These are phyloP conservation scores for Pichia pseudocactophila DNA, from an alignment of 805 yeast species.

Conservation along the genomic window DNA sequence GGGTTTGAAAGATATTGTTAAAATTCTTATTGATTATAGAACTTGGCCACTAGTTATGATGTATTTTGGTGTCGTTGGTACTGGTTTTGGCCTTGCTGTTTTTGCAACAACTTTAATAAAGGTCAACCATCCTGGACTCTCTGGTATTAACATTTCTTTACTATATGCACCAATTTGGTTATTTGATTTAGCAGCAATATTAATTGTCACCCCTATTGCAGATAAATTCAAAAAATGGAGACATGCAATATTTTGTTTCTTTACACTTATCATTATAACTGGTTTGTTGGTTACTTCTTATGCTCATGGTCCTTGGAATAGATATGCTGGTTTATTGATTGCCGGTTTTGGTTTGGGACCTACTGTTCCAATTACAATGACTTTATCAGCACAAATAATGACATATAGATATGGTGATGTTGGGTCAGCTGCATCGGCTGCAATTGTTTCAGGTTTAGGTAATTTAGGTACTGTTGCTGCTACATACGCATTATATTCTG, in stretches of 20 bases:
- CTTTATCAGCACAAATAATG: slow-evolving; percentile 73
- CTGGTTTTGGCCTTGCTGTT: slow-evolving; percentile 81
- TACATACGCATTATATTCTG: slow-evolving; percentile 76
- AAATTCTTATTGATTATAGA: slow-evolving; percentile 51
- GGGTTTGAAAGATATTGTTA: slow-evolving; percentile 49
- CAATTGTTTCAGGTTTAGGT: slow-evolving; percentile 79
- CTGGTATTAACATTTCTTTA: slow-evolving; percentile 62
- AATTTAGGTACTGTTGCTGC: slow-evolving; percentile 80
- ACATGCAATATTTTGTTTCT: slow-evolving; percentile 50
- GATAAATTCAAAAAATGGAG: slow-evolving; percentile 56
- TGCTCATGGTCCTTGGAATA: slow-evolving; percentile 65
- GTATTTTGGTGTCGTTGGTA: slow-evolving; percentile 91
- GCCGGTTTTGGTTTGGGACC: slow-evolving; percentile 88
- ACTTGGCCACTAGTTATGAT: slow-evolving; percentile 76
- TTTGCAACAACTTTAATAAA: slow-evolving; percentile 73
- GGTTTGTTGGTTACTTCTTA: slow-evolving; percentile 73
- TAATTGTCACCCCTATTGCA: slow-evolving; percentile 70
- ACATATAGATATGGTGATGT: slow-evolving; percentile 67
- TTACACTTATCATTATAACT: slow-evolving; percentile 58
- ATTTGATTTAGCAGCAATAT: slow-evolving; percentile 69
- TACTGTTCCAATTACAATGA: slow-evolving; percentile 82
- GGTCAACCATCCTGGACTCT: slow-evolving; percentile 50
- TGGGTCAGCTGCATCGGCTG: slow-evolving; percentile 77
- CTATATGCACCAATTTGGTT: slow-evolving; percentile 88
- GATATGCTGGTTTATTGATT: slow-evolving; percentile 71